These are phyloP conservation scores for Mycena albidolilacea DNA, from an alignment of 768 basidiomycete genomes.

Conservation along the genomic window DNA sequence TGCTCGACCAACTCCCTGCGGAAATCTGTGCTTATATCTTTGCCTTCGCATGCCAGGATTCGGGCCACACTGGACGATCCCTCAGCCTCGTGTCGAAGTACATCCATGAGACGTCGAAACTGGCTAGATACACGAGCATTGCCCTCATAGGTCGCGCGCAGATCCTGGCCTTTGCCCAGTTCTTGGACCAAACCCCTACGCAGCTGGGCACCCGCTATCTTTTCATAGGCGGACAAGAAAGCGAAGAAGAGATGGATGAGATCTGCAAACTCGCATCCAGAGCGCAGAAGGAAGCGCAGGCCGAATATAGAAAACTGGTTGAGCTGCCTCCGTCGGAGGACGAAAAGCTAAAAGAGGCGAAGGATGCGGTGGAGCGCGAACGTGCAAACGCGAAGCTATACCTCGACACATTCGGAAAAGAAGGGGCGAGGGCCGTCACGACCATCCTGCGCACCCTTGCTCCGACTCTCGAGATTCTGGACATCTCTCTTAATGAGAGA, in stretches of 20 bases:
- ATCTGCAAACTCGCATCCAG: conserved; percentile 12
- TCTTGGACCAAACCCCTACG: conserved; percentile 42
- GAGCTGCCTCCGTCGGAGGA: too few species aligned
- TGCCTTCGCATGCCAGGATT: conserved; percentile 52
- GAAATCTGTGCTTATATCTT: conserved; percentile 53
- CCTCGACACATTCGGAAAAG: conserved; percentile 5
- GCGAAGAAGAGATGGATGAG: conserved; percentile 24
- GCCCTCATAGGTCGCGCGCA: conserved; percentile 45
- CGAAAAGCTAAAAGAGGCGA: not conserved
- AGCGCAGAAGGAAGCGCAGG: too few species aligned
- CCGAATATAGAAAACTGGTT: not conserved
- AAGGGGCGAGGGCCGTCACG: conserved; percentile 2
- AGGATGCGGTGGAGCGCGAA: not conserved
- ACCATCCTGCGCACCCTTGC: conserved; percentile 42
- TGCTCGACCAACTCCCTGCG: conserved; percentile 39
- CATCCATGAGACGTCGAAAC: conserved; percentile 46
- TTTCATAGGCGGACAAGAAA: conserved; percentile 43
- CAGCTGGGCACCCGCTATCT: conserved; percentile 47
- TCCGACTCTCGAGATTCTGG: conserved; percentile 43
- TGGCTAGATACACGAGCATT: conserved; percentile 49
- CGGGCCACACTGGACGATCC: conserved; percentile 53
- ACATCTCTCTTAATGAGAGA: conserved; percentile 42
- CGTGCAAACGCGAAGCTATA: not conserved
- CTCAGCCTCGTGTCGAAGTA: conserved; percentile 53
- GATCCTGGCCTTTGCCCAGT: conserved; percentile 43